Evolutionary conservation across 1,284 basidiomycete genomes (phyloP).

Genomic region (Leccinum pachyderme): DNA sequence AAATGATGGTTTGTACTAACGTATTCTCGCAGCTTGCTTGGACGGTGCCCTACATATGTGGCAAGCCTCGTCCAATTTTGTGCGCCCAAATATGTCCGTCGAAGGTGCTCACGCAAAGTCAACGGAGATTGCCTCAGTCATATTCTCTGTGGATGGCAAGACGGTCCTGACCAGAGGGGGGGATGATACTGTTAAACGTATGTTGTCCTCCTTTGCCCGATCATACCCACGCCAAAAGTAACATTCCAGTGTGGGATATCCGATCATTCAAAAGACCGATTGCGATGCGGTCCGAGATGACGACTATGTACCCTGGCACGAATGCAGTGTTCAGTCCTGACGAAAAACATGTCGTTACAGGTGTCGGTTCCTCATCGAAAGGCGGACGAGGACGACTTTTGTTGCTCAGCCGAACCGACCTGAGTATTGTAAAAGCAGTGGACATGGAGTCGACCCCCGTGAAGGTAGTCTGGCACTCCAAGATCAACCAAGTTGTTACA

Average conservation of each 20-base stretch:
- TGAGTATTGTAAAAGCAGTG: conserved; percentile 65
- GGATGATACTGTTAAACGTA: conserved; percentile 93
- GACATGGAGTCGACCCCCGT: conserved; percentile 80
- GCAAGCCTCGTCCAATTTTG: conserved; percentile 90
- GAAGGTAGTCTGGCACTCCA: conserved; percentile 90
- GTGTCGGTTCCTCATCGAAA: conserved; percentile 63
- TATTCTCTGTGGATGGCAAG: conserved; percentile 81
- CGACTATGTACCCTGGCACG: conserved; percentile 86
- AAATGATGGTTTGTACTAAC: conserved; percentile 1
- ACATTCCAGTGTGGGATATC: conserved; percentile 84
- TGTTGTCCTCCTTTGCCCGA: conserved; percentile 34
- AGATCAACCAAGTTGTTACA: conserved; percentile 94
- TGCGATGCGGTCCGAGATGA: conserved; percentile 57
- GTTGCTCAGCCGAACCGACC: conserved; percentile 66
- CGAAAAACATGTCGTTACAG: conserved; percentile 83
- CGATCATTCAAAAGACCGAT: conserved; percentile 87
- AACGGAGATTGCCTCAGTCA: conserved; percentile 80
- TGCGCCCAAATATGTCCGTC: conserved; percentile 81
- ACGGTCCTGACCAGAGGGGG: conserved; percentile 85
- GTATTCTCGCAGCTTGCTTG: conserved; percentile 59
- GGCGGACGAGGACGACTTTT: conserved; percentile 70
- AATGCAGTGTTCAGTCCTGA: conserved; percentile 94
- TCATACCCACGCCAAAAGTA: conserved; percentile 4
- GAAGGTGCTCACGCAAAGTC: conserved; percentile 85
- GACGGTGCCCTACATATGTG: conserved; percentile 94